Evolutionary conservation across 75 land plant genomes (phyloP).

Genomic region (Pinus albicaulis): DNA sequence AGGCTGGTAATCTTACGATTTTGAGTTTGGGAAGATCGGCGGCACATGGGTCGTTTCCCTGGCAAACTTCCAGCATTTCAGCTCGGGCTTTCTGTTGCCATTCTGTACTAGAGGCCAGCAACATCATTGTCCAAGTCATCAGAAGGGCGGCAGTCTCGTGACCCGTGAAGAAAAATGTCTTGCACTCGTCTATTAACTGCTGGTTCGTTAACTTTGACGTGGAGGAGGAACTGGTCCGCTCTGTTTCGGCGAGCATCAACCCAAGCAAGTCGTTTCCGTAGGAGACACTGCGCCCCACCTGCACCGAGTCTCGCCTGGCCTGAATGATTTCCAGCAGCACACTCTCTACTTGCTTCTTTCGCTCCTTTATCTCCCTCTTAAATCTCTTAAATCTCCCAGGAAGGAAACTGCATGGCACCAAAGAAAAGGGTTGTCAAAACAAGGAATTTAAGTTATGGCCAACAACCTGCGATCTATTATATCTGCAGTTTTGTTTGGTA

Average conservation of each 20-base stretch:
- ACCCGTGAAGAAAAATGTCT: conserved; percentile 97
- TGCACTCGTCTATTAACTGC: conserved; percentile 85
- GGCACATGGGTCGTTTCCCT: conserved; percentile 28
- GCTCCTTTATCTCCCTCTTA: conserved; percentile 56
- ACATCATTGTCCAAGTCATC: conserved; percentile 89
- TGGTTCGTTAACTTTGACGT: conserved; percentile 20
- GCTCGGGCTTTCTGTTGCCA: conserved; percentile 88
- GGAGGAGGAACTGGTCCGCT: neutral
- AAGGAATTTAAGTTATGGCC: too few relatives aligned
- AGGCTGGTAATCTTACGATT: conserved; percentile 36
- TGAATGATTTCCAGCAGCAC: conserved; percentile 72
- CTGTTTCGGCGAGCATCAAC: conserved; percentile 41
- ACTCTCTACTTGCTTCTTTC: conserved; percentile 63
- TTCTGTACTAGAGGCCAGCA: conserved; percentile 69
- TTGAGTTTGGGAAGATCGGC: conserved; percentile 70
- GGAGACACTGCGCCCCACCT: conserved; percentile 35
- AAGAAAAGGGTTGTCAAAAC: too few relatives aligned
- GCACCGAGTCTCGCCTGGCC: conserved; percentile 38
- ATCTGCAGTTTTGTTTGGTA: too few relatives aligned
- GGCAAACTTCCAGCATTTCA: conserved; percentile 51
- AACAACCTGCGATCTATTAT: too few relatives aligned
- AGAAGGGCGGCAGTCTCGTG: conserved; percentile 82
- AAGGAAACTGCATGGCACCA: conserved; percentile 44
- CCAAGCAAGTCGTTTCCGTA: conserved; percentile 87
- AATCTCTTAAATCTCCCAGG: conserved; percentile 75